Evolutionary conservation across 2,329 filamentous ascomycete genomes (phyloP).

Genomic region (Hirsutella rhossiliensis): DNA sequence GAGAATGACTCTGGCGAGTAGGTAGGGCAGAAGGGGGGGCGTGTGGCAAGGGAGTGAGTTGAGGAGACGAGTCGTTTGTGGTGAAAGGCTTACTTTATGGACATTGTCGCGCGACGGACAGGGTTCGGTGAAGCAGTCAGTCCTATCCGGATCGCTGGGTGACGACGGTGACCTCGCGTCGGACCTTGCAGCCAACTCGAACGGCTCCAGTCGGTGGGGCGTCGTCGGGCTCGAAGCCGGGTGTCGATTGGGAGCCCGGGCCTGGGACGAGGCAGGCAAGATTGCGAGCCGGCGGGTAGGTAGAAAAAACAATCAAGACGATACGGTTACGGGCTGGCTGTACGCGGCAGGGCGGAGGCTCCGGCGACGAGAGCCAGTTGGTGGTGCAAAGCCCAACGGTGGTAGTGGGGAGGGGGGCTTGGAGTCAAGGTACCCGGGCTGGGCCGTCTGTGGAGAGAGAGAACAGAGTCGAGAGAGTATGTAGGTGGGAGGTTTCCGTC

Average conservation of each 20-base stretch:
- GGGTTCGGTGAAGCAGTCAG: slow-evolving; percentile 15
- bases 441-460: too few relatives aligned
- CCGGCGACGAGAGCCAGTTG: too few relatives aligned
- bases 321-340: too few relatives aligned
- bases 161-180: neutral
- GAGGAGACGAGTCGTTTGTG: slow-evolving; percentile 4
- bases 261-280: neutral
- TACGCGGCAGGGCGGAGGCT: too few relatives aligned
- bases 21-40: slow-evolving; percentile 4
- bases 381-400: too few relatives aligned
- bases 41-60: slow-evolving; percentile 2
- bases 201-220: neutral
- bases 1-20: neutral
- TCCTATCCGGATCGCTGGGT: slow-evolving; percentile 10
- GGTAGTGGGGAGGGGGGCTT: too few relatives aligned
- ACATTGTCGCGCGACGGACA: slow-evolving; percentile 28
- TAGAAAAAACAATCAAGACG: too few relatives aligned
- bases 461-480: too few relatives aligned
- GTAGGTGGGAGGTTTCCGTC: too few relatives aligned
- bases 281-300: neutral
- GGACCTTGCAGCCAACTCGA: neutral
- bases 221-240: slow-evolving; percentile 1
- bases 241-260: neutral
- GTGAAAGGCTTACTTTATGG: slow-evolving; percentile 38
- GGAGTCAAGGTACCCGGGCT: too few relatives aligned